Evolutionary conservation across 192 early-diverging fungal genomes (phyloP).

Genomic region (Mortierella hygrophila): DNA sequence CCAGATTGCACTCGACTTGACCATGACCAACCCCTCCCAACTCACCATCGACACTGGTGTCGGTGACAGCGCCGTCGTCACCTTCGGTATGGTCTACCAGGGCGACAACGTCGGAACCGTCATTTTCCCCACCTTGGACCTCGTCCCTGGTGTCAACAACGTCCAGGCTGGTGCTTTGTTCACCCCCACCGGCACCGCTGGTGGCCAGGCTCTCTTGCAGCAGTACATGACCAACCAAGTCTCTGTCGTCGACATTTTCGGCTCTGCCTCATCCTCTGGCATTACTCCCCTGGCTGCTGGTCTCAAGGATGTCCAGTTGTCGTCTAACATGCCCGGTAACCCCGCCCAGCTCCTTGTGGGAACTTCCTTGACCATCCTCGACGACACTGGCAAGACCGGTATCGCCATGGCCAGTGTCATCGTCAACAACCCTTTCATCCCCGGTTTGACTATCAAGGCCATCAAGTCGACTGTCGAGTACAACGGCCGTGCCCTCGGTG

Average conservation of each 20-base stretch:
- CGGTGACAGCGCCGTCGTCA: constrained; percentile 64
- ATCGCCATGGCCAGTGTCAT: constrained; percentile 61
- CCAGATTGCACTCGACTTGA: constrained; percentile 58
- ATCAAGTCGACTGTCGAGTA: constrained; percentile 62
- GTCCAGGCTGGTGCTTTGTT: constrained; percentile 59
- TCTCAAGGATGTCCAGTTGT: constrained; percentile 58
- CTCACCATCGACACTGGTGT: constrained; percentile 63
- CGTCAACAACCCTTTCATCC: constrained; percentile 68
- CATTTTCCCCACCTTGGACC: constrained; percentile 58
- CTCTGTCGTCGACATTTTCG: constrained; percentile 56
- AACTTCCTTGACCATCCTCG: constrained; percentile 56
- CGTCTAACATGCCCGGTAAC: constrained; percentile 63
- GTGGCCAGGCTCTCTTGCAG: constrained; percentile 63
- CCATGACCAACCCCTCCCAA: constrained; percentile 60
- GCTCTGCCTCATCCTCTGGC: constrained; percentile 58
- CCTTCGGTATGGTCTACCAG: constrained; percentile 59
- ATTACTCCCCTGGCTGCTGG: constrained; percentile 62
- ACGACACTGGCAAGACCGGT: constrained; percentile 57
- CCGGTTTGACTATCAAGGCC: constrained; percentile 61
- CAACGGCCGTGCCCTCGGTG: constrained; percentile 57
- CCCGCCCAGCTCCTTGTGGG: constrained; percentile 57
- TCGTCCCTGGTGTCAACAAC: constrained; percentile 61
- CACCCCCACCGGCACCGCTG: constrained; percentile 58
- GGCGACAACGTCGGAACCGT: constrained; percentile 60
- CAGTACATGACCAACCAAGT: constrained; percentile 63